Evolutionary conservation across 75 land plant species (phyloP).

Genomic region (Pseudotsuga menziesii): DNA sequence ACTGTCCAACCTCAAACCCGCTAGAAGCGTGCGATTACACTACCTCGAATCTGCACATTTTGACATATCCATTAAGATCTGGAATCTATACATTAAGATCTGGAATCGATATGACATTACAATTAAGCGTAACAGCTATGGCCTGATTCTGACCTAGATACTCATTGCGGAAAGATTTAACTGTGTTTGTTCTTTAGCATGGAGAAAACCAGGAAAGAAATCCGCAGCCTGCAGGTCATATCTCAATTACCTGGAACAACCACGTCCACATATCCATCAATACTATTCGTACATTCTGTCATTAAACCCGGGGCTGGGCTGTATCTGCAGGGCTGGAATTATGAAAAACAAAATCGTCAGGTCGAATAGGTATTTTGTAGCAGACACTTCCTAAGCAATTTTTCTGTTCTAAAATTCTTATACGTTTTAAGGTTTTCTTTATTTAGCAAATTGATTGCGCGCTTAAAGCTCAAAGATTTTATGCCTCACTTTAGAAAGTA

Average conservation of each 20-base stretch:
- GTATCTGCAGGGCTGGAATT: not conserved
- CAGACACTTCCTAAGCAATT: no score
- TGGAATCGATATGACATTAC: not conserved
- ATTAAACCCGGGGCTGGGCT: not conserved
- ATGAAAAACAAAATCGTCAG: not conserved
- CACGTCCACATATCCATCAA: not conserved
- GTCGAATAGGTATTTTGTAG: no score
- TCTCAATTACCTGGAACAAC: not conserved
- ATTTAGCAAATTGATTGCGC: not conserved
- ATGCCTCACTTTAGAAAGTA: no score
- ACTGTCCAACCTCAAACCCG: not conserved
- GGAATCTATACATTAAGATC: no score
- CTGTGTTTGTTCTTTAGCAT: not conserved
- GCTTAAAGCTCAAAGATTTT: not conserved
- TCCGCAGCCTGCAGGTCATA: no score
- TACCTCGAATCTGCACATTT: not conserved
- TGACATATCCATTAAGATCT: not conserved
- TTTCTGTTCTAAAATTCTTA: no score
- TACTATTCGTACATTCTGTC: not conserved
- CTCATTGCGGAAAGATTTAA: not conserved
- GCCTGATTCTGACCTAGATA: constrained; percentile 1
- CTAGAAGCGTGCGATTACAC: not conserved
- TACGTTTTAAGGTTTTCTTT: not conserved
- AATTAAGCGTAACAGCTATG: not conserved
- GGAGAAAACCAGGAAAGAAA: not conserved